A percentile compares a stretch with the other conserved stretches of the same genome.
phyloP scores from a whole-genome alignment of 1,284 basidiomycete genomes.

The Sanghuangporus sanghuang region DNA sequence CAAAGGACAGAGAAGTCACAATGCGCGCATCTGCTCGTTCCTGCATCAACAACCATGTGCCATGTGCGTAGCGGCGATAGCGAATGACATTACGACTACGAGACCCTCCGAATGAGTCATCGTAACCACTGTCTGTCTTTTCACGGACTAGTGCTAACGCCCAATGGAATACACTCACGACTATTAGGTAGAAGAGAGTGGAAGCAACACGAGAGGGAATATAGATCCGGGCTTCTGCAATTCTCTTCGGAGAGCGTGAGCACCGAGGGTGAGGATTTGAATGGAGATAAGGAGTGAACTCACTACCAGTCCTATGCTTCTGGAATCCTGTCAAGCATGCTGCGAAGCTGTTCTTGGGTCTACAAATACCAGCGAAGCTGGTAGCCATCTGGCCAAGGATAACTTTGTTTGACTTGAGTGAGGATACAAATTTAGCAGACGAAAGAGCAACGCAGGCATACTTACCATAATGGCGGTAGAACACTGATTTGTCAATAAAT shows the following conservation, averaged over 20 bases:
- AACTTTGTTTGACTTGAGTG: neutral
- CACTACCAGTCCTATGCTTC: conserved; percentile 26
- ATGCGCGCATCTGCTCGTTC: conserved; percentile 34
- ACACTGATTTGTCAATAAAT: no score
- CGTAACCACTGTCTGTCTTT: neutral
- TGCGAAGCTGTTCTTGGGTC: neutral
- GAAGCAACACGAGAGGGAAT: conserved; percentile 26
- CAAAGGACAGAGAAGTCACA: conserved; percentile 20
- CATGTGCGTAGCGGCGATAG: conserved; percentile 23
- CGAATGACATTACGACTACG: conserved; percentile 26
- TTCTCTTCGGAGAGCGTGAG: conserved; percentile 20
- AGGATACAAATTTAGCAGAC: no score
- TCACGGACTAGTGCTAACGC: neutral
- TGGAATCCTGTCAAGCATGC: conserved; percentile 26
- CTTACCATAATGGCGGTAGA: no score
- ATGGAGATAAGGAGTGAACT: conserved; percentile 11
- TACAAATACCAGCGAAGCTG: neutral
- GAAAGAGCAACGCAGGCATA: no score
- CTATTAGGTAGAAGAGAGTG: conserved; percentile 25
- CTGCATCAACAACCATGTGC: conserved; percentile 27
- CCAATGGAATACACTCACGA: conserved; percentile 21
- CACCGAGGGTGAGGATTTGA: neutral
- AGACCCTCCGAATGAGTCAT: neutral
- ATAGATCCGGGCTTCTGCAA: conserved; percentile 24
- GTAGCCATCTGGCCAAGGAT: neutral